These are phyloP conservation scores for Paragyromitra xinjiangensis DNA, from an alignment of 495 filamentous ascomycete genomes.

Conservation along the genomic window DNA sequence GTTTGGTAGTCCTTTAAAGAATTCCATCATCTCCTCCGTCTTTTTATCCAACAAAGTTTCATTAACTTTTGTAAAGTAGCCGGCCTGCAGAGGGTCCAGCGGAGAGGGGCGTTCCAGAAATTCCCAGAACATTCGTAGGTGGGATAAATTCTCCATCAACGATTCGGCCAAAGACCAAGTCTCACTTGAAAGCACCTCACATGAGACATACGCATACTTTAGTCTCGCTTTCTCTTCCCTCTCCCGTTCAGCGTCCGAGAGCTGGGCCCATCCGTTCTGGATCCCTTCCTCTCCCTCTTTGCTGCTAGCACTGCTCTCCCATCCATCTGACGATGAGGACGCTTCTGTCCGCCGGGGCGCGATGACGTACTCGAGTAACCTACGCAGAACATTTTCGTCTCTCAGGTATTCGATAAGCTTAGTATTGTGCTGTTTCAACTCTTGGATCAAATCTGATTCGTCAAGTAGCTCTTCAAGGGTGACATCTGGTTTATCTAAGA, in stretches of 20 bases:
- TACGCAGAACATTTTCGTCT: conserved; percentile 84
- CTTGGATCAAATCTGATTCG: conserved; percentile 93
- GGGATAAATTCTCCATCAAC: conserved; percentile 80
- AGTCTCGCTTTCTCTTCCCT: conserved; percentile 84
- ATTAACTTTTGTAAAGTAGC: conserved; percentile 99
- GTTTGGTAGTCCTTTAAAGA: conserved; percentile 82
- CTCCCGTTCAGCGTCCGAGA: conserved; percentile 71
- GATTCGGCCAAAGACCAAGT: conserved; percentile 96
- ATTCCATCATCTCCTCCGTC: conserved; percentile 92
- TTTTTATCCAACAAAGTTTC: conserved; percentile 96
- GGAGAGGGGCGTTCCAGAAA: conserved; percentile 82
- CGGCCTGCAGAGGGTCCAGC: conserved; percentile 89
- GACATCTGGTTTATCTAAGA: conserved; percentile 94
- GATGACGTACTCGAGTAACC: conserved; percentile 88
- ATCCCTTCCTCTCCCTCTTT: conserved; percentile 70
- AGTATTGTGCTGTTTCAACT: conserved; percentile 96
- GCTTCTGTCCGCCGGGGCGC: conserved; percentile 68
- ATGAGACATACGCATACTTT: conserved; percentile 89
- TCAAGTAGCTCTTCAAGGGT: conserved; percentile 95
- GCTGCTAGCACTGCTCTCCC: conserved; percentile 43
- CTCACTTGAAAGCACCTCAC: conserved; percentile 93
- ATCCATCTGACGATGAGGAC: conserved; percentile 59
- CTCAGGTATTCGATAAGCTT: conserved; percentile 97
- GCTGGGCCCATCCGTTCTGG: conserved; percentile 62
- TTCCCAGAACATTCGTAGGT: conserved; percentile 86